Evolutionary conservation across 2,329 filamentous ascomycete genomes (phyloP).

Genomic region (Scedosporium dehoogii): DNA sequence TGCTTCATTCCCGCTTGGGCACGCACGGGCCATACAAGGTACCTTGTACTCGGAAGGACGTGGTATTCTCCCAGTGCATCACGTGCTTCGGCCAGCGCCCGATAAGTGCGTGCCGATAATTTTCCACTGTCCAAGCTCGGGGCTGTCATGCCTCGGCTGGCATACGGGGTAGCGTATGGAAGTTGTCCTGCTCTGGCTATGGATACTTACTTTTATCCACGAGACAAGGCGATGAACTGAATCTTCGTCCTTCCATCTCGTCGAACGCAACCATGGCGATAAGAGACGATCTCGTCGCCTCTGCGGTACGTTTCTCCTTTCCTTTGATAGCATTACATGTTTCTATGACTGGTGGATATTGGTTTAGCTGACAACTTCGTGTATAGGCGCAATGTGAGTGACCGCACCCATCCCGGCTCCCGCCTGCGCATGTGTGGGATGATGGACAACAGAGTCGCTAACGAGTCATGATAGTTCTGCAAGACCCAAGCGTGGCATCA

Average conservation of each 20-base stretch:
- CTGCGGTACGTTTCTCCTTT: conserved; percentile 48
- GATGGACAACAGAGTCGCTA: conserved; percentile 9
- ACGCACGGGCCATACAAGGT: no score
- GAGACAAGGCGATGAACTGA: neutral
- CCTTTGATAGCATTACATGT: neutral
- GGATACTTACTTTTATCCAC: neutral
- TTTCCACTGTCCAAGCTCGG: no score
- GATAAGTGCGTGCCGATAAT: no score
- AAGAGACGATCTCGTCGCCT: conserved; percentile 85
- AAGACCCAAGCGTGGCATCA: conserved; percentile 82
- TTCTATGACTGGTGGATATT: neutral
- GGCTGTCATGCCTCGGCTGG: neutral
- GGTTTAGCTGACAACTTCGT: conserved; percentile 8
- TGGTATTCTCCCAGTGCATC: neutral
- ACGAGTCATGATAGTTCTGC: conserved; percentile 55
- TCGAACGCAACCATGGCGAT: conserved; percentile 53
- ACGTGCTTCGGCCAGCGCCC: no score
- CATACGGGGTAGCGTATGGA: neutral
- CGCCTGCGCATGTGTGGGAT: neutral
- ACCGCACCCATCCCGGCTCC: neutral
- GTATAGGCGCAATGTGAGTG: conserved; percentile 31
- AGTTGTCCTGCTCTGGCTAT: neutral
- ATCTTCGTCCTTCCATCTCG: neutral
- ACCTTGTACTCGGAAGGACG: no score
- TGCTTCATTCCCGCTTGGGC: neutral